These are phyloP conservation scores for Pythium volutum DNA, from an alignment of 352 stramenopile genomes.

Conservation along the genomic window DNA sequence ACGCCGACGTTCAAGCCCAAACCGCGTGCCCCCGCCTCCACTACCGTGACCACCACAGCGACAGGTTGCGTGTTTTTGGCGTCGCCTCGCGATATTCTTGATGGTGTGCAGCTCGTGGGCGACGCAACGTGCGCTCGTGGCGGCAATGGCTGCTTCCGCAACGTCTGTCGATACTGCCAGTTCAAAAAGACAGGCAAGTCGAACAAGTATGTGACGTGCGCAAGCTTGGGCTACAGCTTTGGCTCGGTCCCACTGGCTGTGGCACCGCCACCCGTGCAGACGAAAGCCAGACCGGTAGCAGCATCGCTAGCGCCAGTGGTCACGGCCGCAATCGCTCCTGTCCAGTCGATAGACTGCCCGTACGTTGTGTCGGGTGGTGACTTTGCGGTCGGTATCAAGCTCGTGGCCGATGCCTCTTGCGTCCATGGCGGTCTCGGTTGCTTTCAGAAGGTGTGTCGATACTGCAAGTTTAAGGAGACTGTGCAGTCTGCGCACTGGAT, in stretches of 20 bases:
- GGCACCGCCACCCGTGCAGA: background rate
- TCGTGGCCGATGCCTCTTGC: slow-evolving; percentile 29
- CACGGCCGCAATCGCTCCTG: background rate
- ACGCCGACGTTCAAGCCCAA: background rate
- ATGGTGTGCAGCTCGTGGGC: slow-evolving; percentile 17
- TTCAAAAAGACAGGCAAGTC: background rate
- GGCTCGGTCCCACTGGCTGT: background rate
- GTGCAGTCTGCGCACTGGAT: slow-evolving; percentile 11
- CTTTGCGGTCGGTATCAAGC: slow-evolving; percentile 10
- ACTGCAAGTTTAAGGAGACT: slow-evolving; percentile 21
- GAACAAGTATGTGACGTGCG: background rate
- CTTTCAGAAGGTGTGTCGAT: slow-evolving; percentile 19
- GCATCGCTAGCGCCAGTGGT: background rate
- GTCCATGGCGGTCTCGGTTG: slow-evolving; percentile 21
- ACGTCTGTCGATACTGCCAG: slow-evolving; percentile 5
- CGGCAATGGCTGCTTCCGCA: slow-evolving; percentile 6
- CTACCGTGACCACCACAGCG: background rate
- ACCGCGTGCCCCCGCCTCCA: background rate
- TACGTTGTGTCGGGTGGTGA: slow-evolving; percentile 26
- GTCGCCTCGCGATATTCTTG: slow-evolving; percentile 7
- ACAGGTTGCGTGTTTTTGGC: background rate
- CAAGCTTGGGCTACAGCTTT: background rate
- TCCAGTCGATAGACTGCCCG: background rate
- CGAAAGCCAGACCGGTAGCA: background rate
- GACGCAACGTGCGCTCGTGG: slow-evolving; percentile 14